These are phyloP conservation scores for Termitomyces sp. DNA, from an alignment of 768 basidiomycete species.

Conservation along the genomic window DNA sequence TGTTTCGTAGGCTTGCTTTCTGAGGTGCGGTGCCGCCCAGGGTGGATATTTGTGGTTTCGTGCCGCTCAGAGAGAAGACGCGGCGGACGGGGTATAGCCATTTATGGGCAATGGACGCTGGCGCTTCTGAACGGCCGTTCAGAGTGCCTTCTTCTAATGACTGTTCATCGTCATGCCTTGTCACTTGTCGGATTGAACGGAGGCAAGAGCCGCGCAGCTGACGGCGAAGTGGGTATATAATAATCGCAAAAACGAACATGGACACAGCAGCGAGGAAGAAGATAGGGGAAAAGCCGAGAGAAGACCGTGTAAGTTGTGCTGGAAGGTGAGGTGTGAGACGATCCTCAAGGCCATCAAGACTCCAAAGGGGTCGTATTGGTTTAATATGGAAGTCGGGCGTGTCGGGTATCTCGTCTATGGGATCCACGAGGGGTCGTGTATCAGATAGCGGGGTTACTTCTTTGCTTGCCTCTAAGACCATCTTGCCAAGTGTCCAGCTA, in stretches of 20 bases:
- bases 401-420: slow-evolving; percentile 60
- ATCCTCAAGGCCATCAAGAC: slow-evolving; percentile 58
- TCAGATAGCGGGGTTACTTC: slow-evolving; percentile 53
- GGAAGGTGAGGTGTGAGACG: slow-evolving; percentile 64
- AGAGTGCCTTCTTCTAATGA: slow-evolving; percentile 49
- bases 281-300: slow-evolving; percentile 70
- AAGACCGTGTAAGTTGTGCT: slow-evolving; percentile 49
- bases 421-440: slow-evolving; percentile 61
- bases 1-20: slow-evolving; percentile 22
- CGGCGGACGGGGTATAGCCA: slow-evolving; percentile 33
- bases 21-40: slow-evolving; percentile 20
- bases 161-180: slow-evolving; percentile 32
- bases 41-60: slow-evolving; percentile 19
- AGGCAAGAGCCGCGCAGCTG: slow-evolving; percentile 42
- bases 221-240: slow-evolving; percentile 55
- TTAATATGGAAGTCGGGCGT: slow-evolving; percentile 47
- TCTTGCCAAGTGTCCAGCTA: slow-evolving; percentile 97
- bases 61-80: slow-evolving; percentile 23
- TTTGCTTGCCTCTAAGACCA: slow-evolving; percentile 96
- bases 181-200: slow-evolving; percentile 34
- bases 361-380: slow-evolving; percentile 60
- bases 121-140: slow-evolving; percentile 26
- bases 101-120: slow-evolving; percentile 22
- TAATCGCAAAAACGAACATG: slow-evolving; percentile 35
- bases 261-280: slow-evolving; percentile 52